A percentile compares a stretch with the other conserved stretches of the same genome.
phyloP scores from a whole-genome alignment of 345 rosid genomes.

The Salix arbutifolia region DNA sequence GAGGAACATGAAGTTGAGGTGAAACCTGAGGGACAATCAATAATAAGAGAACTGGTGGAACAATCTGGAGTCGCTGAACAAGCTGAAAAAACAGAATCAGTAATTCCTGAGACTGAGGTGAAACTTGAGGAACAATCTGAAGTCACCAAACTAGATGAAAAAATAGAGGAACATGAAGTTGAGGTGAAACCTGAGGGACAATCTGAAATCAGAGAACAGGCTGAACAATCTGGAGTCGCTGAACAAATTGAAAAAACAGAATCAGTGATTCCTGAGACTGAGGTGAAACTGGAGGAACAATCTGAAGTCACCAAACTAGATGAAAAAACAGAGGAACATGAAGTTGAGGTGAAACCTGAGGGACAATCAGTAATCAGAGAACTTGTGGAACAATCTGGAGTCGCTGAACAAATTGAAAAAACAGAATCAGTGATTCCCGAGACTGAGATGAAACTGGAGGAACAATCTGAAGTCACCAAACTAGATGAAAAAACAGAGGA shows the following conservation, averaged over 20 bases:
- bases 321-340: background rate
- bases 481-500: constrained; percentile 4
- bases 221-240: background rate
- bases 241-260: background rate
- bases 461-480: constrained; percentile 9
- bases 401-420: constrained; percentile 6
- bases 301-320: constrained; percentile 3
- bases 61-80: background rate
- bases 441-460: no score
- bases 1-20: background rate
- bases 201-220: background rate
- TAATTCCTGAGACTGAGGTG: constrained; percentile 3
- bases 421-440: no score
- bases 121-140: constrained; percentile 6
- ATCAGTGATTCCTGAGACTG: background rate
- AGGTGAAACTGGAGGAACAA: constrained; percentile 9
- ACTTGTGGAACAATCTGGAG: constrained; percentile 11
- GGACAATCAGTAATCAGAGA: no score
- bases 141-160: constrained; percentile 8
- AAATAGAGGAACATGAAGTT: background rate
- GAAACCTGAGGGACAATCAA: background rate
- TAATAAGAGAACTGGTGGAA: background rate
- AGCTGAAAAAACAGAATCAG: background rate
- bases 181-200: background rate
- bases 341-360: background rate